Conservation (phyloP, 2,329 filamentous ascomycete species). For the Claviceps africana region DNA sequence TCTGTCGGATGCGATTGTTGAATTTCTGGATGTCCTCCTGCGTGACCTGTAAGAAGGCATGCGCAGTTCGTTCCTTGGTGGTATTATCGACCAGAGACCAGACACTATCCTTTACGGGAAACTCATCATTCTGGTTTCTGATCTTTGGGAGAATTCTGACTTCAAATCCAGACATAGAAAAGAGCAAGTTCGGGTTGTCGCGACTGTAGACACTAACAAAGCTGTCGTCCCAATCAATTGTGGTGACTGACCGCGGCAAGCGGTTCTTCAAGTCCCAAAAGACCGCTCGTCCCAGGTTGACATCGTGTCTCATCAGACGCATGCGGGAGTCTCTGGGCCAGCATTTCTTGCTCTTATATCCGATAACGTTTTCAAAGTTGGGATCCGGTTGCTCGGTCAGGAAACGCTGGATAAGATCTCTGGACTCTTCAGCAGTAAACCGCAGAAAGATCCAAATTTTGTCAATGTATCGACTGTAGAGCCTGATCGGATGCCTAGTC, state of each 20-base stretch:
- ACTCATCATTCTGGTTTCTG: conserved; percentile 89
- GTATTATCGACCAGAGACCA: conserved; percentile 96
- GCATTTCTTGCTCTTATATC: conserved; percentile 98
- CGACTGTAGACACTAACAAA: conserved; percentile 96
- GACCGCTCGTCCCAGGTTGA: conserved; percentile 90
- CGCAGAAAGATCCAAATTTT: conserved; percentile 97
- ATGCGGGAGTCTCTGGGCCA: conserved; percentile 97
- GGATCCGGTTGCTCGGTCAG: conserved; percentile 96
- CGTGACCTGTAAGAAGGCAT: conserved; percentile 94
- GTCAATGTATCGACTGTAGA: conserved; percentile 98
- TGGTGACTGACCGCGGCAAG: conserved; percentile 84
- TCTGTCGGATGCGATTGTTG: conserved; percentile 96
- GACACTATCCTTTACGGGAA: conserved; percentile 92
- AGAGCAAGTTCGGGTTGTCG: conserved; percentile 92
- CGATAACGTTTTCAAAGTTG: conserved; percentile 98
- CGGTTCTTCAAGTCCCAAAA: conserved; percentile 99
- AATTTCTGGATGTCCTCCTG: conserved; percentile 98
- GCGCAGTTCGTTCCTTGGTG: conserved; percentile 90
- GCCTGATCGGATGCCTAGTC: conserved; percentile 80
- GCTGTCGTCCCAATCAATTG: conserved; percentile 97
- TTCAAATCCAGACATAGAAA: conserved; percentile 97
- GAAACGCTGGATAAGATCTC: conserved; percentile 93
- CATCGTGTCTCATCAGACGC: conserved; percentile 96
- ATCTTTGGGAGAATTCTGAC: conserved; percentile 92
- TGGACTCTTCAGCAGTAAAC: conserved; percentile 84